Percentiles rank a stretch among this genome's conserved stretches.
These are phyloP conservation scores for Gastrolobium bilobum DNA, from an alignment of 306 rosid genomes.

Conservation along the genomic window DNA sequence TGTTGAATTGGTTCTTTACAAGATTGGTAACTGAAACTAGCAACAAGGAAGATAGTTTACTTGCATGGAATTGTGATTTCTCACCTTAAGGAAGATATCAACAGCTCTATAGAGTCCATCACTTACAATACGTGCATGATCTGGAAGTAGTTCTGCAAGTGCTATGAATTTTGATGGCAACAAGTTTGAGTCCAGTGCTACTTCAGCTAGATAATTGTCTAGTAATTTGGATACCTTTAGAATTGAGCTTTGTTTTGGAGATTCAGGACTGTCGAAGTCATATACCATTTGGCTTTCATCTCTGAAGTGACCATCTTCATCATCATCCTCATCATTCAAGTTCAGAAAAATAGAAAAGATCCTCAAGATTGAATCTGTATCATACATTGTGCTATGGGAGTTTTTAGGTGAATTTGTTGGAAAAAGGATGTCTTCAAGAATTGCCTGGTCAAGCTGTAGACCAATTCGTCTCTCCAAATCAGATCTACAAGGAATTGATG, in stretches of 20 bases:
- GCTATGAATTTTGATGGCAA: slow-evolving; percentile 81
- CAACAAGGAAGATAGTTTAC: no score
- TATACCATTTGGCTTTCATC: slow-evolving; percentile 88
- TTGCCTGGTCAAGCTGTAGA: slow-evolving; percentile 94
- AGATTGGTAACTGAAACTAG: no score
- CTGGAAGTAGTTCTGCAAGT: slow-evolving; percentile 90
- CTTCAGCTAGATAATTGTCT: slow-evolving; percentile 89
- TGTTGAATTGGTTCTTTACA: no score
- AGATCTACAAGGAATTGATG: slow-evolving; percentile 81
- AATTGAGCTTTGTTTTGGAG: slow-evolving; percentile 95
- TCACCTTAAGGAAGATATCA: slow-evolving; percentile 95
- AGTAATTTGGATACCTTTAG: slow-evolving; percentile 90
- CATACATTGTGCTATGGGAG: slow-evolving; percentile 71
- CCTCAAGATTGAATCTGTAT: slow-evolving; percentile 82
- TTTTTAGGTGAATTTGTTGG: slow-evolving; percentile 78
- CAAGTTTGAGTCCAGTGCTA: slow-evolving; percentile 87
- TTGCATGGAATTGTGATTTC: neutral
- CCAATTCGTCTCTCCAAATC: slow-evolving; percentile 95
- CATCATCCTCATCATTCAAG: slow-evolving; percentile 91
- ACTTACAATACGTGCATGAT: slow-evolving; percentile 87
- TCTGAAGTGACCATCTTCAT: slow-evolving; percentile 66
- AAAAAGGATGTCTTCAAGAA: slow-evolving; percentile 92
- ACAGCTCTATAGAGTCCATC: slow-evolving; percentile 93
- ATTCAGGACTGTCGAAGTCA: slow-evolving; percentile 92
- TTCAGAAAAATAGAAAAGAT: slow-evolving; percentile 87